phyloP scores from a whole-genome alignment of 2,329 filamentous ascomycete genomes.

The Leptodontidium sp. region DNA sequence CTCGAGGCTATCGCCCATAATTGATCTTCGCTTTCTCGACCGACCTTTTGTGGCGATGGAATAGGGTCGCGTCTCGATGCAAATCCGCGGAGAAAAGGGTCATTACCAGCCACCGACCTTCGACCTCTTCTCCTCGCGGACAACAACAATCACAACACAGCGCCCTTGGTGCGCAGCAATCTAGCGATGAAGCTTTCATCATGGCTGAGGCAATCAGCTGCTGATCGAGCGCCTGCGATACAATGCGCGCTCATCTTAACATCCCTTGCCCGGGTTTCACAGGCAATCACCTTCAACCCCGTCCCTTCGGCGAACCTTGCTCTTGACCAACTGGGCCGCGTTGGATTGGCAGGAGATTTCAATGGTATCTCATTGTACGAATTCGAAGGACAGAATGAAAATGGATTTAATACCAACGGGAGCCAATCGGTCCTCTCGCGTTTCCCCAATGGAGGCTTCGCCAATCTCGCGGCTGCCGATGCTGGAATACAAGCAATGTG shows the following conservation, averaged over 20 bases:
- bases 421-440: conserved; percentile 82
- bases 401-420: conserved; percentile 73
- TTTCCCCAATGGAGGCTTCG: conserved; percentile 86
- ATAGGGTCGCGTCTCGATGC: conserved; percentile 33
- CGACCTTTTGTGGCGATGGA: conserved; percentile 32
- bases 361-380: conserved; percentile 90
- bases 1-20: conserved; percentile 3
- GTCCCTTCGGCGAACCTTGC: conserved; percentile 78
- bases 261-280: conserved; percentile 51
- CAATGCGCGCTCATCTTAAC: conserved; percentile 52
- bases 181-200: conserved; percentile 46
- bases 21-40: conserved; percentile 16
- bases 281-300: conserved; percentile 65
- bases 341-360: conserved; percentile 90
- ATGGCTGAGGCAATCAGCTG: conserved; percentile 43
- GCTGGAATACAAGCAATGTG: conserved; percentile 91
- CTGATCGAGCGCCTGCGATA: conserved; percentile 46
- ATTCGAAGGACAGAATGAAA: conserved; percentile 80
- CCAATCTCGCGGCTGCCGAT: conserved; percentile 77
- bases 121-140: conserved; percentile 27
- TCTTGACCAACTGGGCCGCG: conserved; percentile 78
- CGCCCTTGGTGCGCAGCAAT: conserved; percentile 32
- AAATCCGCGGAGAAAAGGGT: conserved; percentile 27
- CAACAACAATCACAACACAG: conserved; percentile 26
- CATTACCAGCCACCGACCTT: conserved; percentile 33